These are phyloP conservation scores for Mycogone perniciosa DNA, from an alignment of 2,329 filamentous ascomycete genomes.

Conservation along the genomic window DNA sequence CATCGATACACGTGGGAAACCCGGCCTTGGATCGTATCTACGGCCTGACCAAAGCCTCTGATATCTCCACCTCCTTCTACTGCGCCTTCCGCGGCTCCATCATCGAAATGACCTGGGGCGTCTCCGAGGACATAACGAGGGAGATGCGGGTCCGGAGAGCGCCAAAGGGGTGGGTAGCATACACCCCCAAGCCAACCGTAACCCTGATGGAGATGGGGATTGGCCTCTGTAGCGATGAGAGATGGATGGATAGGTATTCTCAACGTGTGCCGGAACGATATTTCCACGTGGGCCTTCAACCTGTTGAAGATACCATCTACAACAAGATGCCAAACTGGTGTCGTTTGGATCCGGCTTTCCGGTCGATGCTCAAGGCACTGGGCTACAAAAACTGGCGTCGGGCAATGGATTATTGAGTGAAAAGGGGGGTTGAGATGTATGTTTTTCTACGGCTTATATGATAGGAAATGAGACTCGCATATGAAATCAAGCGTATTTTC, in stretches of 20 bases:
- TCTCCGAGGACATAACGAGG: conserved; percentile 18
- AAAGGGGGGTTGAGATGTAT: no score
- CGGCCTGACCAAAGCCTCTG: conserved; percentile 41
- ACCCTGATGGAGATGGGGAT: conserved; percentile 28
- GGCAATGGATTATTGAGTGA: no score
- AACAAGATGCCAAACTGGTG: neutral
- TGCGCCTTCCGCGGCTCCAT: conserved; percentile 43
- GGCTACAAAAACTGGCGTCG: no score
- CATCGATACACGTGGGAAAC: conserved; percentile 38
- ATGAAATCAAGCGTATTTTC: neutral
- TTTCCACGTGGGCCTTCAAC: neutral
- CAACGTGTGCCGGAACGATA: conserved; percentile 20
- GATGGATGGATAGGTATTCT: conserved; percentile 7
- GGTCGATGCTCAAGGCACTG: neutral
- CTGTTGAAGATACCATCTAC: no score
- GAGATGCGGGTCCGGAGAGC: conserved; percentile 12
- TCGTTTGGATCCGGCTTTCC: conserved; percentile 8
- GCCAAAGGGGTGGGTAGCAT: conserved; percentile 21
- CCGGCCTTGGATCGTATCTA: conserved; percentile 32
- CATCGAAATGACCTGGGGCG: conserved; percentile 34
- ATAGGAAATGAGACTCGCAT: neutral
- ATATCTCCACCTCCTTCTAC: conserved; percentile 43
- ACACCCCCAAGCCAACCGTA: conserved; percentile 14
- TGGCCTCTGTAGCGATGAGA: conserved; percentile 20
- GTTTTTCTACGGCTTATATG: no score